Conservation (phyloP, 2,329 filamentous ascomycete species). For the Chaetomium olivaceum region DNA sequence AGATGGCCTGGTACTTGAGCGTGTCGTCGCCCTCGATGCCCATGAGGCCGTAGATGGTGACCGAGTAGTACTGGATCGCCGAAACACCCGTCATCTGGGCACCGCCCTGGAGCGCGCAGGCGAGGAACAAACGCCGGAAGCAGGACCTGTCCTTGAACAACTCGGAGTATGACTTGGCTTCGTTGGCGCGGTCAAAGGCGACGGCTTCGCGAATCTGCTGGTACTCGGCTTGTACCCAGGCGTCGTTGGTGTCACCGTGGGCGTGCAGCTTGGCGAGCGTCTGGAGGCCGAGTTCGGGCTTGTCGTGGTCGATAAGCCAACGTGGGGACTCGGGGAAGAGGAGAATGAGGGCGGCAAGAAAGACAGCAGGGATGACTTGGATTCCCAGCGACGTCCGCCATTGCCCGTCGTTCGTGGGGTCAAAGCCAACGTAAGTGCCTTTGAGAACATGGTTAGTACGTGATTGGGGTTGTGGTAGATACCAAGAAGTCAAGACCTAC, state of each 20-base stretch:
- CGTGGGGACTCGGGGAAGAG: conserved; percentile 70
- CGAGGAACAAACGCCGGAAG: conserved; percentile 71
- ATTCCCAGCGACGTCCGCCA: conserved; percentile 50
- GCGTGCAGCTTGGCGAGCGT: conserved; percentile 71
- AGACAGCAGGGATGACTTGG: conserved; percentile 67
- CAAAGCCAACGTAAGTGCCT: conserved; percentile 34
- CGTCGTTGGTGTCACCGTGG: conserved; percentile 63
- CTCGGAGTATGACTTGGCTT: conserved; percentile 55
- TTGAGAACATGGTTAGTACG: not conserved
- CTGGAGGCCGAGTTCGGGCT: conserved; percentile 59
- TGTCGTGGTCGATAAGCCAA: conserved; percentile 74
- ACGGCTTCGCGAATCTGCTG: conserved; percentile 66
- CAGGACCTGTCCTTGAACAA: conserved; percentile 55
- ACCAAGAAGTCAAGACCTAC: conserved; percentile 36
- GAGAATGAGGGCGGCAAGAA: conserved; percentile 64
- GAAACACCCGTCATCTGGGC: conserved; percentile 76
- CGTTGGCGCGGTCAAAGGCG: conserved; percentile 64
- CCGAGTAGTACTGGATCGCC: conserved; percentile 74
- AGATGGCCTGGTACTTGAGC: conserved; percentile 75
- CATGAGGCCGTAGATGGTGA: conserved; percentile 66
- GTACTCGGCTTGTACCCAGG: conserved; percentile 73
- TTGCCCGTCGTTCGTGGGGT: conserved; percentile 36
- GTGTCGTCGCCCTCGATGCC: conserved; percentile 66
- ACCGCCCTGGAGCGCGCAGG: conserved; percentile 67
- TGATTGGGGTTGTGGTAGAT: not conserved